These are phyloP conservation scores for Fraxinus cuspidata DNA, from an alignment of 257 asterid genomes.

Conservation along the genomic window DNA sequence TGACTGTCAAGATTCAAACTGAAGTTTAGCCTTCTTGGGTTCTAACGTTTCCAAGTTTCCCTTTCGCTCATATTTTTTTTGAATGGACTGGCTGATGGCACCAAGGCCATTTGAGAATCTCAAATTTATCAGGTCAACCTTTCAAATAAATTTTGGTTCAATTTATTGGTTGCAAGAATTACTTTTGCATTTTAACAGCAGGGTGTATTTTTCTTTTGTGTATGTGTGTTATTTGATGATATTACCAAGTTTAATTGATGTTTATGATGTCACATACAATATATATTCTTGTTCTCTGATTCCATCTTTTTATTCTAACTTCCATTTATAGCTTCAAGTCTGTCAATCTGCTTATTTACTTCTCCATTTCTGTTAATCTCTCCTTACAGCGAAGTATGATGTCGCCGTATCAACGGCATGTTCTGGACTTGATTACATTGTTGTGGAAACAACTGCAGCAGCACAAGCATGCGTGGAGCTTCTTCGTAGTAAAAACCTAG, in stretches of 20 bases:
- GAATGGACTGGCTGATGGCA: neutral
- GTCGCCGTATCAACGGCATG: constrained; percentile 95
- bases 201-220: constrained; percentile 11
- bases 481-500: constrained; percentile 75
- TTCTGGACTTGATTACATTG: constrained; percentile 85
- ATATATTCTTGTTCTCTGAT: neutral
- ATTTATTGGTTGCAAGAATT: neutral
- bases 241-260: neutral
- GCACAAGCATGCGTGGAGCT: constrained; percentile 89
- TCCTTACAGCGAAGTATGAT: constrained; percentile 80
- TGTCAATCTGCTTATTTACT: neutral
- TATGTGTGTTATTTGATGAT: constrained; percentile 6
- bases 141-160: neutral
- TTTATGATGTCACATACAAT: neutral
- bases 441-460: constrained; percentile 81
- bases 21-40: neutral
- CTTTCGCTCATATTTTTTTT: neutral
- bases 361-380: constrained; percentile 6
- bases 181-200: constrained; percentile 1
- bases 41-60: neutral
- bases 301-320: neutral
- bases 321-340: neutral
- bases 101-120: neutral
- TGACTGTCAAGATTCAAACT: neutral
- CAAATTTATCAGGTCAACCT: neutral